phyloP scores from a whole-genome alignment of 202 grass and related monocot species.

The Panicum virgatum region DNA sequence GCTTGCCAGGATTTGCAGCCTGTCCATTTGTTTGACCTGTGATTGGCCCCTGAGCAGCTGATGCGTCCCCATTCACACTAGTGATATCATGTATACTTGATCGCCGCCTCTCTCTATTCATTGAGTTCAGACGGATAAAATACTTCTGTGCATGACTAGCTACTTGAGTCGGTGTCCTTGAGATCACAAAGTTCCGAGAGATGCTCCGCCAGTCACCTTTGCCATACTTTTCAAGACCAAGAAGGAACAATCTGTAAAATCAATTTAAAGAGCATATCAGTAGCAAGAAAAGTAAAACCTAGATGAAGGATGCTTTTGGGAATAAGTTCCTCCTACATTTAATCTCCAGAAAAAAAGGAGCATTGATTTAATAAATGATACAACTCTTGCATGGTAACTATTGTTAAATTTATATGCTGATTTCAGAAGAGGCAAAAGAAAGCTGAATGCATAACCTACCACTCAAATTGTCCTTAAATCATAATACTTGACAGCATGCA shows the following conservation, averaged over 20 bases:
- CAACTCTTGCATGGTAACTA: neutral
- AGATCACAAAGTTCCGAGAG: constrained; percentile 98
- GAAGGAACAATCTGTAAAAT: constrained; percentile 80
- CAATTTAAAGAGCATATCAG: constrained; percentile 18
- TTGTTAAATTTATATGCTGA: neutral
- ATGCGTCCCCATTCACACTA: constrained; percentile 63
- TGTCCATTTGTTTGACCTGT: constrained; percentile 71
- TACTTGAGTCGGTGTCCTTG: constrained; percentile 94
- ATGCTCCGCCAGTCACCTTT: constrained; percentile 99
- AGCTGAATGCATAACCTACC: neutral
- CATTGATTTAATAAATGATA: neutral
- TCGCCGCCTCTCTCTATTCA: constrained; percentile 92
- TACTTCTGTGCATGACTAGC: constrained; percentile 98
- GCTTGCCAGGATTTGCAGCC: constrained; percentile 49
- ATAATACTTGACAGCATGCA: neutral
- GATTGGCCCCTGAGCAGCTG: constrained; percentile 60
- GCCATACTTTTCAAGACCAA: constrained; percentile 95
- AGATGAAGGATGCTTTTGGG: neutral
- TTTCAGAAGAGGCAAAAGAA: neutral
- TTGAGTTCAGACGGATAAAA: constrained; percentile 91
- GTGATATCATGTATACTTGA: constrained; percentile 99
- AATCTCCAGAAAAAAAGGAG: neutral
- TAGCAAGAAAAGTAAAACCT: neutral
- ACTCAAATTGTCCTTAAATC: neutral
- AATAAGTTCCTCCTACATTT: neutral